Percentiles rank a stretch among this genome's conserved stretches.
These are phyloP conservation scores for Forsythia suspensa DNA, from an alignment of 257 asterid genomes.

Conservation along the genomic window DNA sequence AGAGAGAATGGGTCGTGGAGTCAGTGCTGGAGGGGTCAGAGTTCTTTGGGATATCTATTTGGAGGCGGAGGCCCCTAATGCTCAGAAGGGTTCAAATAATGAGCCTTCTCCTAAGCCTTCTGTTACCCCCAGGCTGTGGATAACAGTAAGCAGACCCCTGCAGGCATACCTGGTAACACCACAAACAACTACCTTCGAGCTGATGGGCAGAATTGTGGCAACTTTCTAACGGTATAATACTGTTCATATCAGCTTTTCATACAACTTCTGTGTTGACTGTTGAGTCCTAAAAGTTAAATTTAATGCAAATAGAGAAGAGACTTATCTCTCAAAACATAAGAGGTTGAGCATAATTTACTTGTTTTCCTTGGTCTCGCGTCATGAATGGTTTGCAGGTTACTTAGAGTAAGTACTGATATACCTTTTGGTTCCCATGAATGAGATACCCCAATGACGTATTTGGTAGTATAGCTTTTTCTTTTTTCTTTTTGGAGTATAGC, in stretches of 20 bases:
- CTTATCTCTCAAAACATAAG: neutral
- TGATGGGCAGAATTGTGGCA: slow-evolving; percentile 86
- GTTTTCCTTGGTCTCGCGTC: neutral
- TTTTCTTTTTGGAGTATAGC: too few relatives aligned
- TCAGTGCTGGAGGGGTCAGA: slow-evolving; percentile 89
- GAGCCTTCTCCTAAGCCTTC: slow-evolving; percentile 37
- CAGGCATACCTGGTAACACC: slow-evolving; percentile 11
- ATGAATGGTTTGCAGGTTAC: neutral
- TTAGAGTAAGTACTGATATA: neutral
- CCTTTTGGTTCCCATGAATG: neutral
- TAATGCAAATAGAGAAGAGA: neutral
- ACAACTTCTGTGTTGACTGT: neutral
- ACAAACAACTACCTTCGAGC: slow-evolving; percentile 65
- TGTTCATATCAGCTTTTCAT: neutral
- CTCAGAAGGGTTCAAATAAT: slow-evolving; percentile 29
- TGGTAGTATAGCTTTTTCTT: neutral
- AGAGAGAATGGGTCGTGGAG: slow-evolving; percentile 74
- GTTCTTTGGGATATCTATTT: slow-evolving; percentile 83
- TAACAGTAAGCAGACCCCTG: slow-evolving; percentile 27
- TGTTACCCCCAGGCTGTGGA: slow-evolving; percentile 34
- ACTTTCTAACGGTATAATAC: slow-evolving; percentile 57
- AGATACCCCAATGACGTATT: neutral
- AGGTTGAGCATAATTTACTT: neutral
- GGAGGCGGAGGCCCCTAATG: slow-evolving; percentile 51
- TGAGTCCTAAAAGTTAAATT: neutral